Evolutionary conservation across 2,329 filamentous ascomycete species (phyloP).

Genomic region (Penicillium digitatum): DNA sequence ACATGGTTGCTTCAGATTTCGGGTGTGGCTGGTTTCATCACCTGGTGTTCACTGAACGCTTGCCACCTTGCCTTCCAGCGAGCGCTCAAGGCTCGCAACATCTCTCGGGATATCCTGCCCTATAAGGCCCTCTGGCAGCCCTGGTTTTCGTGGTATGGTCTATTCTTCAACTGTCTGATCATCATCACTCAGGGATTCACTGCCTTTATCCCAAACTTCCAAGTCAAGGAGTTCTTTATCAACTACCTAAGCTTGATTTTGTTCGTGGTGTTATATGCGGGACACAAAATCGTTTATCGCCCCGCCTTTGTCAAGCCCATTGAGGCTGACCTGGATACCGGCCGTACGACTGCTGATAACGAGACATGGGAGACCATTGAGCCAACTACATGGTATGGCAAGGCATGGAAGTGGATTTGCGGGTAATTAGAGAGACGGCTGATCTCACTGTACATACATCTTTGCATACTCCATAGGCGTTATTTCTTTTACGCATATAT

Average conservation of each 20-base stretch:
- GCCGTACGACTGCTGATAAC: conserved; percentile 34
- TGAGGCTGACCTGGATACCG: conserved; percentile 45
- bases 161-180: conserved; percentile 62
- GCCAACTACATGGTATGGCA: conserved; percentile 30
- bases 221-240: conserved; percentile 58
- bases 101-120: conserved; percentile 58
- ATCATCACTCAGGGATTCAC: conserved; percentile 66
- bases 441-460: neutral
- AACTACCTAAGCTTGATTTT: conserved; percentile 63
- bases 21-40: conserved; percentile 35
- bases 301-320: conserved; percentile 35
- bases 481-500: neutral
- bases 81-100: conserved; percentile 53
- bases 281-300: conserved; percentile 52
- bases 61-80: conserved; percentile 64
- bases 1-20: conserved; percentile 35
- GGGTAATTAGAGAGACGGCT: conserved; percentile 6
- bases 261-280: conserved; percentile 56
- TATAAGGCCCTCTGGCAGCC: conserved; percentile 62
- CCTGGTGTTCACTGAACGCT: conserved; percentile 37
- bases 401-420: conserved; percentile 24
- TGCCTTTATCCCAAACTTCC: conserved; percentile 59
- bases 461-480: neutral
- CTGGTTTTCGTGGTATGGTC: conserved; percentile 60
- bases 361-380: conserved; percentile 35